Conservation (phyloP, 768 basidiomycete species). For the Kwoniella bestiolae region DNA sequence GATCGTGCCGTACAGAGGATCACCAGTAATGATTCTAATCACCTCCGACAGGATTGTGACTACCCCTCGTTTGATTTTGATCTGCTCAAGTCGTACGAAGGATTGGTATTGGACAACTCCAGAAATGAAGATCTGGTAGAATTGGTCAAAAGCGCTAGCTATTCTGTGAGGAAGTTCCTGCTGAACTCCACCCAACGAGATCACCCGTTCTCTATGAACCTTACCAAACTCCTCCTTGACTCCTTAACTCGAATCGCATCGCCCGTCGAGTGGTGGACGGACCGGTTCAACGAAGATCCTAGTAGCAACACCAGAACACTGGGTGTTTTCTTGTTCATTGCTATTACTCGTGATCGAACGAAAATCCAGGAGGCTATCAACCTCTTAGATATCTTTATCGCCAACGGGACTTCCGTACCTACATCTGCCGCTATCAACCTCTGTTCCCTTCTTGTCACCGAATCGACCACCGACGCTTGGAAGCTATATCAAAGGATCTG, state of each 20-base stretch:
- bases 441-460: constrained; percentile 1
- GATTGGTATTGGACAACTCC: background rate
- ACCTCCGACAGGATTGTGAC: background rate
- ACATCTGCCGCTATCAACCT: constrained; percentile 9
- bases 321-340: constrained; percentile 17
- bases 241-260: constrained; percentile 1
- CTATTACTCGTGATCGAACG: constrained; percentile 10
- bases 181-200: background rate
- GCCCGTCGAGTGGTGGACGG: constrained; percentile 20
- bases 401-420: constrained; percentile 5
- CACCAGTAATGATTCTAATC: background rate
- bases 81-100: constrained; percentile 11
- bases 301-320: constrained; percentile 1
- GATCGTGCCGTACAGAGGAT: constrained; percentile 8
- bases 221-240: constrained; percentile 9
- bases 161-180: constrained; percentile 6
- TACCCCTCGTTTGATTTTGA: constrained; percentile 20
- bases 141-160: constrained; percentile 1
- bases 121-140: constrained; percentile 21
- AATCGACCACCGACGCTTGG: constrained; percentile 5
- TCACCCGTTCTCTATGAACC: background rate
- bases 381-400: constrained; percentile 19
- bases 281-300: constrained; percentile 2
- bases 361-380: constrained; percentile 7
- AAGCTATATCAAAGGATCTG: constrained; percentile 17